Evolutionary conservation across 2,329 filamentous ascomycete species (phyloP), one percentile per base, ranked within the genome.

Genomic region (Ophiostoma ips): DNA sequence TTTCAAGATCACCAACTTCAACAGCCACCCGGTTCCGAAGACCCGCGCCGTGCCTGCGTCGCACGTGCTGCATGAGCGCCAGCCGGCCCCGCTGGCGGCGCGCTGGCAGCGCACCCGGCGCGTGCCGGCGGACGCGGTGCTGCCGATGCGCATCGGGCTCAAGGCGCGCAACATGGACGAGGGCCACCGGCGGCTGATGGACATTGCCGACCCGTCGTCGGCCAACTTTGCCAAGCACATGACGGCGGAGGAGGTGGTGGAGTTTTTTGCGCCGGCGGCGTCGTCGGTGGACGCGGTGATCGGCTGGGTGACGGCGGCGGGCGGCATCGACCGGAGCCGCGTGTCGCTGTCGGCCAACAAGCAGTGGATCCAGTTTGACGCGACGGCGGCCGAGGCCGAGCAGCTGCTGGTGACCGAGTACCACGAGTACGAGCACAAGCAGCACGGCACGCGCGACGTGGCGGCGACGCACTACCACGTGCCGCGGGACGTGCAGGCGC

Each of bases 401-500:
- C 35, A 50, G 9, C 55, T 61, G 15, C 53, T 61, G 35, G 41
- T 55, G 47, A 55, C 59, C 9, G 56, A 59, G 44, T 61, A 53
- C 46, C 54, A 60, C 46, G 52, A 58, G 19, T 58, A 53, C 12
- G 57, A 59, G 50, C 58, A 59, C 41, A n/a, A 18, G 35, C 50
- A 43, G 16, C 53, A 56, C 13, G 56, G 55, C 43, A 55, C 54
- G 1, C 53, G 51, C 5, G 56, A 60, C 43, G 47, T 61, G 5
- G 58, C 56, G 1, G 51, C 53, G 28, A 44, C 51, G 33, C 55
- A 58, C 52, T 63, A 62, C 58, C 71, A 73, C 52, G 61, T 77
- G 5, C 74, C 74, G 1, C 63, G 64, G 28, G 58, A 68, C 37
- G 55, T 77, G 13, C 65, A 65, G 40, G 55, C 64, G 11, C 71